These are phyloP conservation scores for Hyphodiscus hymeniophilus DNA, from an alignment of 495 filamentous ascomycete genomes.

Conservation along the genomic window DNA sequence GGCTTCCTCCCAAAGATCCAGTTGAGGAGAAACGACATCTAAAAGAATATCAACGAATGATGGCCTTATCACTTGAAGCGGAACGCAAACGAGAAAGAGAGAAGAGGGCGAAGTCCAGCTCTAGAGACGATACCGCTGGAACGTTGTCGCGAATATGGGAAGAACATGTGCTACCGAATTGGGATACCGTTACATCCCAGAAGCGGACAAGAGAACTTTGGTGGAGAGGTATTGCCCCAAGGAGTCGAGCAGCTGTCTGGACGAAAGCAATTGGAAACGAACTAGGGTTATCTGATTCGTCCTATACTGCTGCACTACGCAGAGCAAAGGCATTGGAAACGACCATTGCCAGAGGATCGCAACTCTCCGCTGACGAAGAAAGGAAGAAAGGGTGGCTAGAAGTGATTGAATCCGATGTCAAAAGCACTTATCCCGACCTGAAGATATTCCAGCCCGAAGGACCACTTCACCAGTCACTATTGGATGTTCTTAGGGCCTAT, in stretches of 20 bases:
- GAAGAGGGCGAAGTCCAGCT: constrained; percentile 38
- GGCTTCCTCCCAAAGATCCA: constrained; percentile 90
- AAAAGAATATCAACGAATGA: constrained; percentile 90
- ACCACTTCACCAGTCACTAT: constrained; percentile 65
- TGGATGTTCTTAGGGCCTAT: constrained; percentile 82
- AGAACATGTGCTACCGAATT: constrained; percentile 77
- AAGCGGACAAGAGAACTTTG: constrained; percentile 78
- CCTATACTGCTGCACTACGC: constrained; percentile 70
- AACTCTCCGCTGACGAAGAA: constrained; percentile 30
- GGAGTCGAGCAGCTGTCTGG: constrained; percentile 81
- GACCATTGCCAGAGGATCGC: constrained; percentile 30
- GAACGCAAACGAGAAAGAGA: constrained; percentile 46
- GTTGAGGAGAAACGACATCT: constrained; percentile 88
- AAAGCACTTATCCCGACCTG: constrained; percentile 68
- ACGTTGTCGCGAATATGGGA: constrained; percentile 74
- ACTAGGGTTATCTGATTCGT: constrained; percentile 64
- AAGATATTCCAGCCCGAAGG: constrained; percentile 70
- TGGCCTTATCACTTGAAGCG: constrained; percentile 69
- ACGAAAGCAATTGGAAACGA: constrained; percentile 81
- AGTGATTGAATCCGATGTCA: constrained; percentile 46
- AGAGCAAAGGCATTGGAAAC: constrained; percentile 61
- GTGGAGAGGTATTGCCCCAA: constrained; percentile 85
- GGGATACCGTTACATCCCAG: constrained; percentile 66
- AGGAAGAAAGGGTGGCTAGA: constrained; percentile 38
- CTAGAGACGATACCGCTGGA: constrained; percentile 59